Evolutionary conservation across 2,329 filamentous ascomycete species (phyloP).

Genomic region (Lachnellula cervina): DNA sequence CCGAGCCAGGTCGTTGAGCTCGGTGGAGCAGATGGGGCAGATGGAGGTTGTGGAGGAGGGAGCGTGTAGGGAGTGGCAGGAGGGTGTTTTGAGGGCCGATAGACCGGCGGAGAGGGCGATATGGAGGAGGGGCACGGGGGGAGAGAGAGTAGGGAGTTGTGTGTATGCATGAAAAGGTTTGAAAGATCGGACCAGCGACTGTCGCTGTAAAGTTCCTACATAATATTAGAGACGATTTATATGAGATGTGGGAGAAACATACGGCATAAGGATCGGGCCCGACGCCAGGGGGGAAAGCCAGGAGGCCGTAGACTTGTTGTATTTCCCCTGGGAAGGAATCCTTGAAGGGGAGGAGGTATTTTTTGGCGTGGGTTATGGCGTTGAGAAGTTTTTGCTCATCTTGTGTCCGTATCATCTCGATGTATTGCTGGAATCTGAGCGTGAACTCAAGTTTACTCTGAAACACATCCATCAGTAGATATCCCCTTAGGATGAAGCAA

Average conservation of each 20-base stretch:
- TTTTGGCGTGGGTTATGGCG: constrained; percentile 76
- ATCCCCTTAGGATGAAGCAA: background rate
- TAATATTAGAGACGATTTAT: background rate
- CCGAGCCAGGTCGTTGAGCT: constrained; percentile 85
- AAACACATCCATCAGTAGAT: constrained; percentile 8
- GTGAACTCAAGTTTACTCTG: constrained; percentile 87
- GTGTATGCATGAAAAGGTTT: constrained; percentile 71
- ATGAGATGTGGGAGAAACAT: constrained; percentile 1
- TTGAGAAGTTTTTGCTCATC: constrained; percentile 63
- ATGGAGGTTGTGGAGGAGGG: constrained; percentile 53
- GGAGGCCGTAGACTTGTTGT: constrained; percentile 68
- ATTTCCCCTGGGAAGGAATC: constrained; percentile 66
- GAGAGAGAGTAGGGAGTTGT: constrained; percentile 84
- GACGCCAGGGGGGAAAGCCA: constrained; percentile 66
- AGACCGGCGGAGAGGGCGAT: constrained; percentile 86
- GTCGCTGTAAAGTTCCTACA: constrained; percentile 63
- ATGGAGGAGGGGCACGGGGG: constrained; percentile 78
- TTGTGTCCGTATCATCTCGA: constrained; percentile 75
- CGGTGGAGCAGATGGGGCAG: constrained; percentile 93
- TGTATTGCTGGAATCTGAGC: constrained; percentile 88
- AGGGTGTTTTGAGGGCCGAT: constrained; percentile 91
- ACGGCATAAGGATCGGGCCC: constrained; percentile 50
- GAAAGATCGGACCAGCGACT: background rate
- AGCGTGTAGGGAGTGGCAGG: constrained; percentile 64
- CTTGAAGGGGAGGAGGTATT: constrained; percentile 68